phyloP scores from a whole-genome alignment of 495 filamentous ascomycete genomes.

The Pseudevernia furfuracea region DNA sequence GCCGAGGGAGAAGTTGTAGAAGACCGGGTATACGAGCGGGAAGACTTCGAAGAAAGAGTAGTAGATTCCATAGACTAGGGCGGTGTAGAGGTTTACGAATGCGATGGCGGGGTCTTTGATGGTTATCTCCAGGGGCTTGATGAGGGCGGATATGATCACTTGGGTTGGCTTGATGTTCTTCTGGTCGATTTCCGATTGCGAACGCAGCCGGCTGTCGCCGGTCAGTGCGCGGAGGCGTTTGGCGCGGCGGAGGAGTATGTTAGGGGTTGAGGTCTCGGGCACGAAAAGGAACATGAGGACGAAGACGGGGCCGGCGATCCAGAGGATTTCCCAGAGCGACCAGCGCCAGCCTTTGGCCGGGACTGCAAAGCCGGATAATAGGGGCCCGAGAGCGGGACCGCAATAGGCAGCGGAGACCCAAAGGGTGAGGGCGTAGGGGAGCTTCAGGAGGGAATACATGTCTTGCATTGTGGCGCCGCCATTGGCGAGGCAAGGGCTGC shows the following conservation, averaged over 20 bases:
- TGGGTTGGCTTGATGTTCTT: constrained; percentile 38
- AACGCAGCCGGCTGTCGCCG: constrained; percentile 36
- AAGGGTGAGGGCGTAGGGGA: constrained; percentile 47
- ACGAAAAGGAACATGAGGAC: constrained; percentile 46
- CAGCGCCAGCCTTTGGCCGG: constrained; percentile 48
- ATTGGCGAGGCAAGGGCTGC: constrained; percentile 43
- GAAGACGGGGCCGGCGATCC: constrained; percentile 40
- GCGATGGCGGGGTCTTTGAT: constrained; percentile 51
- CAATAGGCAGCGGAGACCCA: constrained; percentile 44
- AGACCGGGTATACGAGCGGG: constrained; percentile 58
- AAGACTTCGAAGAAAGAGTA: constrained; percentile 66
- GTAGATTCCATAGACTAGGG: constrained; percentile 54
- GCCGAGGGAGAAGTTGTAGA: constrained; percentile 57
- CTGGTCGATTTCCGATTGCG: constrained; percentile 47
- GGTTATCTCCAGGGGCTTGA: constrained; percentile 54
- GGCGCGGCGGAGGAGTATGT: constrained; percentile 53
- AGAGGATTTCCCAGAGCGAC: constrained; percentile 47
- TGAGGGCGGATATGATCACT: constrained; percentile 50
- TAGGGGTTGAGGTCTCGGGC: constrained; percentile 50
- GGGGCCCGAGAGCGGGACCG: constrained; percentile 51
- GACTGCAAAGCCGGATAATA: constrained; percentile 58
- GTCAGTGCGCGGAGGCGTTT: constrained; percentile 43
- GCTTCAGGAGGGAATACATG: constrained; percentile 45
- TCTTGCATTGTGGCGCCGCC: constrained; percentile 50
- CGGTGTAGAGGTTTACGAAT: constrained; percentile 54